Base-by-base conservation (phyloP, 2,329 filamentous ascomycete genomes). In the Curvularia sp. region DNA sequence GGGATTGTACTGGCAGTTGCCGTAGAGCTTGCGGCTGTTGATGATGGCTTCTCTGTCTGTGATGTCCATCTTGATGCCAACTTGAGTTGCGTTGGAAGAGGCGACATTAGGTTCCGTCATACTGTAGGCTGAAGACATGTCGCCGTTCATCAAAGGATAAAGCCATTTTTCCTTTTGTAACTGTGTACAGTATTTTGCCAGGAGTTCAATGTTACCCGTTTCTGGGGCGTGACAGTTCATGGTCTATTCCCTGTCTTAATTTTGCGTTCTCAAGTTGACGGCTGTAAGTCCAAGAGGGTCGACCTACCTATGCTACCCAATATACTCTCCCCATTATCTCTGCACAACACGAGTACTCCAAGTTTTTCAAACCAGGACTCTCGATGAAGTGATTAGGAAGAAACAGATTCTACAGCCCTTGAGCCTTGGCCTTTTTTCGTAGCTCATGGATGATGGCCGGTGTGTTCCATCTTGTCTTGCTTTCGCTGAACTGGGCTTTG, bases 71-170 rank as follows among this genome's bases (percentile, higher is more conserved):
- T 66, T 70, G 18, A 72, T 72, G 44, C 69, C 70, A 63, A 83
- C 81, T 65, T 83, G 80, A 26, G 81, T 83, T 15, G 81, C 82
- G 61, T 83, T 82, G 5, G 79, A 82, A 24, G 78, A 80, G 50
- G 82, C 82, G 47, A 81, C 77, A 59, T 83, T 80, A 13, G 82
- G 82, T 68, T 84, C 81, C 3, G 81, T 83, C 81, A 83, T 83
- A 59, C 80, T 78, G 73, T 83, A 84, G 33, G 82, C 82, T 43
- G 80, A 82, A 26, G 79, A 77, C 61, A 81, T 81, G 61, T 80
- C 75, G 53, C 82, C 81, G 44, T 81, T 81, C 60, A 84, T 74
- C 31, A 84, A 70, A 8, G 82, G 82, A 62, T 78, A 73, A 13
- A 84, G 75, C 81, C 81, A 84, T 60, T 78, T 76, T 66, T 80